Evolutionary conservation across 768 basidiomycete species (phyloP).

Genomic region (Termitomyces sp.): DNA sequence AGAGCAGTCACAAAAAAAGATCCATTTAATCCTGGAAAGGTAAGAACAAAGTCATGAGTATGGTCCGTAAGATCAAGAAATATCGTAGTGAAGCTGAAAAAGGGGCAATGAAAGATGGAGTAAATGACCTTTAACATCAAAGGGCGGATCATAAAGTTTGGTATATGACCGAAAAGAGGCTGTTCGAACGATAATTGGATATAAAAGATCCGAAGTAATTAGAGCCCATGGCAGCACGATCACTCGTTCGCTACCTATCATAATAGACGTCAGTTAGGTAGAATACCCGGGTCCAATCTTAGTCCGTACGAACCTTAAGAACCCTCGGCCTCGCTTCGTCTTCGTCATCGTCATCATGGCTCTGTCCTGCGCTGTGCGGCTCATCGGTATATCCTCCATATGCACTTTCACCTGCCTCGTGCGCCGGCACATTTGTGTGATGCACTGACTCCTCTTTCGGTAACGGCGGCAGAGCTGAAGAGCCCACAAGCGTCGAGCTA

Average conservation of each 20-base stretch:
- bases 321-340: background rate
- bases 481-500: background rate
- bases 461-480: background rate
- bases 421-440: background rate
- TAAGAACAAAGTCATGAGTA: too few species aligned
- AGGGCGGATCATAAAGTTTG: background rate
- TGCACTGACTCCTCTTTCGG: background rate
- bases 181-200: background rate
- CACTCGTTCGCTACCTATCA: conserved; percentile 2
- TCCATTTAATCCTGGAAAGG: too few species aligned
- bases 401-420: conserved; percentile 20
- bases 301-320: background rate
- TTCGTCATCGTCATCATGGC: background rate
- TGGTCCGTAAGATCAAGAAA: too few species aligned
- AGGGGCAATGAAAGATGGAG: background rate
- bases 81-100: too few species aligned
- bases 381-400: conserved; percentile 27
- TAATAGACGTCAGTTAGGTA: background rate
- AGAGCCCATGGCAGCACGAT: background rate
- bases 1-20: too few species aligned
- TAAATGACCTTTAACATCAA: background rate
- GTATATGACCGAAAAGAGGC: background rate
- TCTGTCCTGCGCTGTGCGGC: background rate
- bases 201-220: background rate
- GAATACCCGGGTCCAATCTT: background rate